phyloP scores from a whole-genome alignment of 2,329 filamentous ascomycete species.

The Pseudogymnoascus sp. region DNA sequence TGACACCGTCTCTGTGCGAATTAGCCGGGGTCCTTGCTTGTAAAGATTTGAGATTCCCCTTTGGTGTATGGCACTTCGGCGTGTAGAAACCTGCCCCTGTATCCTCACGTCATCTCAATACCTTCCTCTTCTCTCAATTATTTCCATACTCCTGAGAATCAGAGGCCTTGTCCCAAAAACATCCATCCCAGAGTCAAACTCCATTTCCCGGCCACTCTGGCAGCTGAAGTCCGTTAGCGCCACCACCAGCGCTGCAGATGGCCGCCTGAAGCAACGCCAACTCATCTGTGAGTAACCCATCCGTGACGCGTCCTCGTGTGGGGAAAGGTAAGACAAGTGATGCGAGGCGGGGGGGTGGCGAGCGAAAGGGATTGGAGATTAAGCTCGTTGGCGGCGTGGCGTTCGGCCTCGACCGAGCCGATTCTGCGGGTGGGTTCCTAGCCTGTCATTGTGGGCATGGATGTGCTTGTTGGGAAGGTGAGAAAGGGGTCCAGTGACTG shows the following conservation, averaged over 20 bases:
- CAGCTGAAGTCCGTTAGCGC: conserved; percentile 45
- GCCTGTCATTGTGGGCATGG: conserved; percentile 47
- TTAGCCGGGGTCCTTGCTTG: not conserved
- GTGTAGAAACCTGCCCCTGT: no score
- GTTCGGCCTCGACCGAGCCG: conserved; percentile 36
- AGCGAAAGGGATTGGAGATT: conserved; percentile 14
- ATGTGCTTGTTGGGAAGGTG: conserved; percentile 35
- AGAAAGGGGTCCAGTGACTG: not conserved
- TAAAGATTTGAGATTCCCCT: not conserved
- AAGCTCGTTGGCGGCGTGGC: conserved; percentile 17
- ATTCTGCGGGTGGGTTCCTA: conserved; percentile 40
- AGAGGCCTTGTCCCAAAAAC: conserved; percentile 46
- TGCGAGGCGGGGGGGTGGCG: not conserved
- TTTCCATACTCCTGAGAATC: conserved; percentile 19
- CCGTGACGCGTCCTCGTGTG: not conserved
- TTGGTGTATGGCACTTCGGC: not conserved
- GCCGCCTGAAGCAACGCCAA: conserved; percentile 28
- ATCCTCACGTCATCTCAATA: not conserved
- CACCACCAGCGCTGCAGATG: conserved; percentile 35
- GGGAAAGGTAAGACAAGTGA: conserved; percentile 10
- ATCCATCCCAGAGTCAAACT: conserved; percentile 43
- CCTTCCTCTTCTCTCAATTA: conserved; percentile 10
- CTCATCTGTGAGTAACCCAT: not conserved
- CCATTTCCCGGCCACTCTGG: conserved; percentile 38
- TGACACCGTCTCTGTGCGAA: not conserved